Conservation (phyloP, 805 yeast genomes). For the Yamadazyma philogaea region DNA sequence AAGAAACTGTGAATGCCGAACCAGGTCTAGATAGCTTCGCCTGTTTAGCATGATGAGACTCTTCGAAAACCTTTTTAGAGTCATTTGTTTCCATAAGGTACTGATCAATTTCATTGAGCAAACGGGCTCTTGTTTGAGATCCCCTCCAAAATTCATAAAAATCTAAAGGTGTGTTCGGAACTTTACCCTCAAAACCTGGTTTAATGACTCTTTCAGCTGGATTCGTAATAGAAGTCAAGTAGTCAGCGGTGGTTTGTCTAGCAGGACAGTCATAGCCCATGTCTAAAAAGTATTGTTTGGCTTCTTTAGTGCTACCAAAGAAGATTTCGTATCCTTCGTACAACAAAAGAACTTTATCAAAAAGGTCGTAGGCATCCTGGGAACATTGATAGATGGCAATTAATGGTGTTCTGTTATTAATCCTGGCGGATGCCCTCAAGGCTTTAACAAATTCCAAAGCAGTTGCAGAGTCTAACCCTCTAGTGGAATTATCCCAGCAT, state of each 20-base stretch:
- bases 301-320: slow-evolving; percentile 42
- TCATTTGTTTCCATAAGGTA: slow-evolving; percentile 30
- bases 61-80: slow-evolving; percentile 18
- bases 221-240: slow-evolving; percentile 63
- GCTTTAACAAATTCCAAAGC: slow-evolving; percentile 73
- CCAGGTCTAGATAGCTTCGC: slow-evolving; percentile 31
- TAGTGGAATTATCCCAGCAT: slow-evolving; percentile 72
- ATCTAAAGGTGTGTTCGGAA: slow-evolving; percentile 58
- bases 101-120: slow-evolving; percentile 41
- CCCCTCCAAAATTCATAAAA: slow-evolving; percentile 57
- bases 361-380: slow-evolving; percentile 47
- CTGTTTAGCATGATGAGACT: slow-evolving; percentile 35
- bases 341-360: slow-evolving; percentile 46
- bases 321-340: slow-evolving; percentile 48
- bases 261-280: slow-evolving; percentile 64
- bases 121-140: slow-evolving; percentile 47
- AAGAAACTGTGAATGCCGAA: slow-evolving; percentile 42
- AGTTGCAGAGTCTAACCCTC: slow-evolving; percentile 83
- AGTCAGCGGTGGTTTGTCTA: slow-evolving; percentile 69
- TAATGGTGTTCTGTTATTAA: slow-evolving; percentile 50
- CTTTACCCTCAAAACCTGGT: slow-evolving; percentile 49
- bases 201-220: slow-evolving; percentile 54
- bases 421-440: slow-evolving; percentile 57
- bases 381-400: slow-evolving; percentile 58
- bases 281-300: slow-evolving; percentile 48